A percentile compares a stretch with the other conserved stretches of the same genome.
phyloP scores from a whole-genome alignment of 768 basidiomycete genomes.

The Kwoniella europaea region DNA sequence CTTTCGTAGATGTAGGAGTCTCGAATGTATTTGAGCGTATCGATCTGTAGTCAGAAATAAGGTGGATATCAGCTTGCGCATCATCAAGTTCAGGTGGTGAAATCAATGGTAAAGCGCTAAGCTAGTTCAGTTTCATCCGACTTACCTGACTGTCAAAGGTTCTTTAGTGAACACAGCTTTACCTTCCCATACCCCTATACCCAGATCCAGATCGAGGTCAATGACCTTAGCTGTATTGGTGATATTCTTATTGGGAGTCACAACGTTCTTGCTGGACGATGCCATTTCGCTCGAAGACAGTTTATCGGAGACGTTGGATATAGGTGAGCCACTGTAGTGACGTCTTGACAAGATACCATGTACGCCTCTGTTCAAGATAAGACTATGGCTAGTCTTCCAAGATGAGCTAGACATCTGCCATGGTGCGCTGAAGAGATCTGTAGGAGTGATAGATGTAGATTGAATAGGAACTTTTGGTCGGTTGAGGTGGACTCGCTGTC shows the following conservation, averaged over 20 bases:
- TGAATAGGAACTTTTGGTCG: neutral
- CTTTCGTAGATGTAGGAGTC: neutral
- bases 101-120: too few species aligned
- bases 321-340: neutral
- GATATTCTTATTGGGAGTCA: neutral
- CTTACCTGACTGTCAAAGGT: constrained; percentile 8
- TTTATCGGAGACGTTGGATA: neutral
- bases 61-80: neutral
- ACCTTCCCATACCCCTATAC: constrained; percentile 22
- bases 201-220: neutral
- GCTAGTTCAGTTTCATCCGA: too few species aligned
- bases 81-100: neutral
- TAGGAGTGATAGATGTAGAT: neutral
- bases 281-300: neutral
- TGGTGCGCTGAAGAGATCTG: neutral
- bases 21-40: neutral
- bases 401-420: neutral
- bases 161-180: constrained; percentile 15
- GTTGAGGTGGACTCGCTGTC: neutral
- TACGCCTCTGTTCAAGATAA: neutral
- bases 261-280: neutral
- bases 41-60: neutral
- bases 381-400: neutral
- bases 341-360: neutral
- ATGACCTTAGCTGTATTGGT: neutral